Evolutionary conservation across 768 basidiomycete species (phyloP).

Genomic region (Strobilomyces dryophilus): DNA sequence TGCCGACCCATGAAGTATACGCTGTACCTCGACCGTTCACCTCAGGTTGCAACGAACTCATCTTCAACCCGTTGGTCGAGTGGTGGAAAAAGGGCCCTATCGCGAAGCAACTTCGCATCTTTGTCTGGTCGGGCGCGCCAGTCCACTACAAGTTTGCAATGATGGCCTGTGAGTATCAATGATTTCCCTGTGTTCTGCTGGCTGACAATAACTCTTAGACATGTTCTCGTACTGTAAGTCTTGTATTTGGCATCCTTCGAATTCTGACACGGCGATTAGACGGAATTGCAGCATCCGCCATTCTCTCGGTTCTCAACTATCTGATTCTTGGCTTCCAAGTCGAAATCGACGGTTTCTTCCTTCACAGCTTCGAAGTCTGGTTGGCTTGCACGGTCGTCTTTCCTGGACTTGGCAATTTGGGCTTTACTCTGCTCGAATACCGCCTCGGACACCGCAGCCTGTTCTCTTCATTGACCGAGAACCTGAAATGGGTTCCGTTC

Average conservation of each 20-base stretch:
- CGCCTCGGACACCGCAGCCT: slow-evolving; percentile 48
- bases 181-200: neutral
- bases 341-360: slow-evolving; percentile 68
- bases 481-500: slow-evolving; percentile 33
- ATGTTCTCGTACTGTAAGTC: slow-evolving; percentile 51
- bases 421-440: slow-evolving; percentile 74
- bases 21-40: slow-evolving; percentile 25
- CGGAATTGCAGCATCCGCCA: slow-evolving; percentile 64
- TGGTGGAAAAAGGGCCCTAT: slow-evolving; percentile 83
- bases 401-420: slow-evolving; percentile 67
- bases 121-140: slow-evolving; percentile 73
- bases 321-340: slow-evolving; percentile 69
- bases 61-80: slow-evolving; percentile 77
- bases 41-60: slow-evolving; percentile 45
- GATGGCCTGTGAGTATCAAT: slow-evolving; percentile 40
- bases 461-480: slow-evolving; percentile 22
- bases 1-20: slow-evolving; percentile 29
- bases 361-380: slow-evolving; percentile 79
- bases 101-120: slow-evolving; percentile 71
- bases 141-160: slow-evolving; percentile 77
- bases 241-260: neutral
- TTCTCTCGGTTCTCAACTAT: slow-evolving; percentile 72
- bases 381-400: slow-evolving; percentile 75
- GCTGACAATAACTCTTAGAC: slow-evolving; percentile 24
- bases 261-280: slow-evolving; percentile 10